A percentile compares a stretch with the other conserved stretches of the same genome.
phyloP scores from a whole-genome alignment of 2,329 filamentous ascomycete genomes.

The Zelopaecilomyces penicillatus region DNA sequence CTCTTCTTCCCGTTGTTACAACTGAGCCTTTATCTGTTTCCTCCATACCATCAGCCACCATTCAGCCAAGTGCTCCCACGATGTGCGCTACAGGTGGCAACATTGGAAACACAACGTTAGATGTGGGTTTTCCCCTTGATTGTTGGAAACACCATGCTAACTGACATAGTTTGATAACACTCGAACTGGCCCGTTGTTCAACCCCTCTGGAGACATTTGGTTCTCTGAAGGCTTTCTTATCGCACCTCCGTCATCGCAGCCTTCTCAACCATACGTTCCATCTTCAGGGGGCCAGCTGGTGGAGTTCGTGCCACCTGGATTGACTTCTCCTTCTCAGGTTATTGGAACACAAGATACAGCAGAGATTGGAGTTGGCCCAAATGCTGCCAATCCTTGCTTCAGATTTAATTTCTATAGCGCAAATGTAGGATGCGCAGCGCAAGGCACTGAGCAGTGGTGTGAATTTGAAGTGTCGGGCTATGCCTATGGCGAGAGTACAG shows the following conservation, averaged over 20 bases:
- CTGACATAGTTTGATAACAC: slow-evolving; percentile 27
- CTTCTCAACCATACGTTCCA: slow-evolving; percentile 25
- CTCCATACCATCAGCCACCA: slow-evolving; percentile 2
- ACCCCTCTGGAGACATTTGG: slow-evolving; percentile 31
- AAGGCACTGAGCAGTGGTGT: slow-evolving; percentile 28
- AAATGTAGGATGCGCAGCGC: slow-evolving; percentile 30
- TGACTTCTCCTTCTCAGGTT: slow-evolving; percentile 15
- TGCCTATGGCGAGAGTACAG: slow-evolving; percentile 23
- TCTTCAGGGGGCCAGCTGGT: slow-evolving; percentile 32
- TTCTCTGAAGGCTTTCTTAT: slow-evolving; percentile 34
- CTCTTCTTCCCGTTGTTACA: slow-evolving; percentile 5
- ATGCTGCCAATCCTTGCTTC: slow-evolving; percentile 28
- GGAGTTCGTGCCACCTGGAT: slow-evolving; percentile 30
- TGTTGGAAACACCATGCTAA: slow-evolving; percentile 9
- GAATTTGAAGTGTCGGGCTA: slow-evolving; percentile 35
- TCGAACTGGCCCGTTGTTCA: slow-evolving; percentile 30
- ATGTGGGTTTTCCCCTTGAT: slow-evolving; percentile 21
- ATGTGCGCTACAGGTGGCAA: slow-evolving; percentile 22
- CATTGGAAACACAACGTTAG: slow-evolving; percentile 29
- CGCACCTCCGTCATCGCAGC: slow-evolving; percentile 25
- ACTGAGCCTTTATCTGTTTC: slow-evolving; percentile 4
- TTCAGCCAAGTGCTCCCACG: slow-evolving; percentile 11
- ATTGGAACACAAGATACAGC: slow-evolving; percentile 25
- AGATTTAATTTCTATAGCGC: slow-evolving; percentile 31
- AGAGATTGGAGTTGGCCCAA: slow-evolving; percentile 31